Conservation (phyloP, 305 asterid genomes). For the Fraxinus ornus region DNA sequence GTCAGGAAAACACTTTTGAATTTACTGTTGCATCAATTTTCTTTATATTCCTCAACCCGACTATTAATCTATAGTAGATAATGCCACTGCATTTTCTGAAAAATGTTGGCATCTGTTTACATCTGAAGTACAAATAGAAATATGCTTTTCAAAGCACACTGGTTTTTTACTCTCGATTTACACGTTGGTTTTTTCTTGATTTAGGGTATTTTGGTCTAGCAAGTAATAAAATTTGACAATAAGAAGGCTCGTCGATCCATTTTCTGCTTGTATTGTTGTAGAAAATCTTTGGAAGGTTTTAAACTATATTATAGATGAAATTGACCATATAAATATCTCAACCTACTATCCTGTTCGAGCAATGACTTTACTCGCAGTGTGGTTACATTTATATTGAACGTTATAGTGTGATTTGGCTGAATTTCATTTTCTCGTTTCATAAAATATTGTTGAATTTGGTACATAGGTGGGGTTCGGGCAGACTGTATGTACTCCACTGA, state of each 20-base stretch:
- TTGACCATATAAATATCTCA: background rate
- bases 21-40: background rate
- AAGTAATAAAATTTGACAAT: background rate
- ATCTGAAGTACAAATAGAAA: background rate
- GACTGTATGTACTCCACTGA: slow-evolving; percentile 81
- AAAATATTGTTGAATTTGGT: background rate
- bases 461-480: slow-evolving; percentile 94
- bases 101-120: background rate
- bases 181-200: background rate
- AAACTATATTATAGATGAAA: background rate
- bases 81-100: background rate
- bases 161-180: background rate
- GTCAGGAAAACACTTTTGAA: background rate
- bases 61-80: background rate
- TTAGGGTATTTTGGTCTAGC: background rate
- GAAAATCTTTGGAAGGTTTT: background rate
- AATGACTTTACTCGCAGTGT: background rate
- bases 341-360: background rate
- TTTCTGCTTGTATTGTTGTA: background rate
- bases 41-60: background rate
- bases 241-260: background rate
- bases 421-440: background rate
- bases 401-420: background rate
- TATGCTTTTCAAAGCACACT: background rate
- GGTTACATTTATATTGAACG: background rate